Percentiles rank a stretch among this genome's conserved stretches.
Conservation (phyloP, 805 yeast species). For the Ogataea ganodermae region DNA sequence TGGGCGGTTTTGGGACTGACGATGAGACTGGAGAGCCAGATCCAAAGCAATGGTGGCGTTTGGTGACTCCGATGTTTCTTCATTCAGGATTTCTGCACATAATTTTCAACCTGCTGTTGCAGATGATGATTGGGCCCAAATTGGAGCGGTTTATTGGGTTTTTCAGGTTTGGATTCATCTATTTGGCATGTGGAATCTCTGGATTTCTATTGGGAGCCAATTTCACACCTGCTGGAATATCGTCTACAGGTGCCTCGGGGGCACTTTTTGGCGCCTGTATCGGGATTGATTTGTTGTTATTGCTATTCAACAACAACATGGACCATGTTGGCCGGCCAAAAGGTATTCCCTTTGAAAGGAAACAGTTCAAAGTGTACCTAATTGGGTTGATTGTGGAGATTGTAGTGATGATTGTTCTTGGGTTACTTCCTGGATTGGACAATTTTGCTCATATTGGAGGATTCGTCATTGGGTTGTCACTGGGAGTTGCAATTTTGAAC, state of each 20-base stretch:
- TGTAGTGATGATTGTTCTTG: conserved; percentile 59
- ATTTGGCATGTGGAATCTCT: conserved; percentile 60
- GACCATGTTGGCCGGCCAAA: conserved; percentile 42
- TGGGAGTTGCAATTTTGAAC: conserved; percentile 51
- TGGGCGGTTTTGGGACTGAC: conserved; percentile 46
- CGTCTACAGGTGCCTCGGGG: conserved; percentile 73
- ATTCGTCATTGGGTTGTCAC: conserved; percentile 58
- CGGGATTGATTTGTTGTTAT: conserved; percentile 58
- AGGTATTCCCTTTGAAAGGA: conserved; percentile 29
- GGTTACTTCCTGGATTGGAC: conserved; percentile 72
- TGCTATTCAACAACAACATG: conserved; percentile 49
- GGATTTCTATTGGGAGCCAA: conserved; percentile 73
- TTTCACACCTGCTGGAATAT: conserved; percentile 65
- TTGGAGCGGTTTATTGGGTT: conserved; percentile 61
- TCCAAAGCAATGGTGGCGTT: conserved; percentile 71
- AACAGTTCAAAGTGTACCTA: conserved; percentile 47
- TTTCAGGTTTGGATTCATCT: conserved; percentile 53
- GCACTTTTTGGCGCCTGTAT: conserved; percentile 65
- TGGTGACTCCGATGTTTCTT: conserved; percentile 67
- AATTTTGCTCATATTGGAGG: conserved; percentile 80
- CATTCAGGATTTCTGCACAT: conserved; percentile 78
- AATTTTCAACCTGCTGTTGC: conserved; percentile 60
- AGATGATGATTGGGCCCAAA: conserved; percentile 59
- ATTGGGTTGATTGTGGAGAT: conserved; percentile 55
- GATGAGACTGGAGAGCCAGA: conserved; percentile 31